These are phyloP conservation scores for Fusarium poae DNA, from an alignment of 2,329 filamentous ascomycete species.

Conservation along the genomic window DNA sequence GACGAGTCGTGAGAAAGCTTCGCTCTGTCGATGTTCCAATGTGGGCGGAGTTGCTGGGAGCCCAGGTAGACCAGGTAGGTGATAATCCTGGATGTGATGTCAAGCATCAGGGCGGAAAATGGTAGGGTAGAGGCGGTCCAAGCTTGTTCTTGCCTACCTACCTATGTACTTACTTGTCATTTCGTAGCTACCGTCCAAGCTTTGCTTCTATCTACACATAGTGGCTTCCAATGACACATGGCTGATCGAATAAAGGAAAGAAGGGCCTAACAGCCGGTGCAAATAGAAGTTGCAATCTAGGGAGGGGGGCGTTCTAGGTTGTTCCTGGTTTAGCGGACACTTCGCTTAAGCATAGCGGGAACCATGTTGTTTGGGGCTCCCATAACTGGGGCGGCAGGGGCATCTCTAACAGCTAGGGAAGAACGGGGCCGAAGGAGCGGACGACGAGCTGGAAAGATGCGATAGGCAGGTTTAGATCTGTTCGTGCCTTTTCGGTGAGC, in stretches of 20 bases:
- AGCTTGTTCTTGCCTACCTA: constrained; percentile 23
- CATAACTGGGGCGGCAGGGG: constrained; percentile 27
- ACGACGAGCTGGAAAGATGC: constrained; percentile 35
- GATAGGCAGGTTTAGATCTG: constrained; percentile 34
- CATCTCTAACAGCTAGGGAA: constrained; percentile 3
- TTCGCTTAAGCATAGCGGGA: constrained; percentile 49
- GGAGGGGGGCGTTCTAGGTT: constrained; percentile 13
- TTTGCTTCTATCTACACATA: constrained; percentile 20
- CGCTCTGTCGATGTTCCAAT: not conserved
- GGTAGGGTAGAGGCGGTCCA: constrained; percentile 9
- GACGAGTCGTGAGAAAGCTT: constrained; percentile 21
- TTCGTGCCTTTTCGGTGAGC: constrained; percentile 45
- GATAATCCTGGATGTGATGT: constrained; percentile 5
- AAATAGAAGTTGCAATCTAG: constrained; percentile 10
- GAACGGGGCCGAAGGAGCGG: constrained; percentile 35
- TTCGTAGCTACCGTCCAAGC: constrained; percentile 22
- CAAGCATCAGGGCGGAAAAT: constrained; percentile 1
- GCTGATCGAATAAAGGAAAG: constrained; percentile 10
- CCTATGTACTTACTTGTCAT: constrained; percentile 11
- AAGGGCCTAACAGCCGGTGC: constrained; percentile 3
- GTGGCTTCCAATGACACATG: constrained; percentile 21
- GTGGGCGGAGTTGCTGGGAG: constrained; percentile 21
- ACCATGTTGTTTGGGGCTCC: constrained; percentile 45
- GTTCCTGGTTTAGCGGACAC: constrained; percentile 36
- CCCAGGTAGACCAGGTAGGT: not conserved